Base-by-base conservation (phyloP, 2,329 filamentous ascomycete species). In the Akanthomyces lecanii region DNA sequence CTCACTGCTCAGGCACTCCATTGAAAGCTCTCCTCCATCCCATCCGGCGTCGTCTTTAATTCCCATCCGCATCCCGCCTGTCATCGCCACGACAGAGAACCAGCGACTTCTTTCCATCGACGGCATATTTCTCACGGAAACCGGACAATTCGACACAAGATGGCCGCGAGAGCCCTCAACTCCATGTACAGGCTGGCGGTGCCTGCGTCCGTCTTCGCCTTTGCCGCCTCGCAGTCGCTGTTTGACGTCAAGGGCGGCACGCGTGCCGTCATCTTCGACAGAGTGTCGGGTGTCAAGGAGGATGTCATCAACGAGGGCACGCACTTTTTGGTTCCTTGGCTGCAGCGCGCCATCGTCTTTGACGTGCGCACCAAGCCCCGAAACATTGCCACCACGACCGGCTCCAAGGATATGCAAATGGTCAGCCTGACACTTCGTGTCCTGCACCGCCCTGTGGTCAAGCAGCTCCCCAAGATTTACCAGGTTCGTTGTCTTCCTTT, bases 351-450 rank as follows among this genome's bases (percentile, higher is more conserved):
- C 71, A 92, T 99, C 79, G 83, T 96, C 75, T 99, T 96, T 76
- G 95, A 99, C 81, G 95, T 99, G 68, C 89, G 95, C 67, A 99
- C 96, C 63, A 96, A 96, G 85, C 95, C 95, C 66, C 86, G 95
- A 74, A 98, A 97, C 77, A 98, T 99, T 76, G 91, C 90, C 69
- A 99, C 95, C 33, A 99, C 95, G 28, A 99, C 95, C 14, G 95
- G 95, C 64, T 94, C 89, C 85, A 99, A 99, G 86, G 95, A 99
- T 81, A 79, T 99, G 83, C 95, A 99, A 82, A 99, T 99, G 95
- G 95, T 99, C 73, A 97, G 92, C 84, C 85, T 99, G 83, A 99
- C 95, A 61, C 84, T 99, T 75, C 86, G 95, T 78, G 95, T 99
- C 67, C 79, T 99, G 77, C 94, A 98, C 80, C 85, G 96, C 70